phyloP scores from a whole-genome alignment of 73 alveolate genomes.

The Symbiodinium natans region DNA sequence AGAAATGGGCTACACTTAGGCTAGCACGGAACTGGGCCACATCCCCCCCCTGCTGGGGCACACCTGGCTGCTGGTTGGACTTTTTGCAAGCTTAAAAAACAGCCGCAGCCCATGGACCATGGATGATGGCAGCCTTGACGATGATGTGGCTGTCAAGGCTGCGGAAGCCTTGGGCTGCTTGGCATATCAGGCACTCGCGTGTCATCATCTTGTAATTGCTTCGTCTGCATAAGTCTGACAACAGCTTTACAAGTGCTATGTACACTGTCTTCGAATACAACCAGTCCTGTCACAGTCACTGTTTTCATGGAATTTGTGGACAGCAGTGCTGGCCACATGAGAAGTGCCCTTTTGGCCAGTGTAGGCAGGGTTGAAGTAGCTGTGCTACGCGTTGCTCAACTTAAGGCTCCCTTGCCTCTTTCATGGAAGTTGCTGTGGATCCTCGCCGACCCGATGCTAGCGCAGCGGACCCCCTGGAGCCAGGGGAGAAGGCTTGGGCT shows the following conservation, averaged over 20 bases:
- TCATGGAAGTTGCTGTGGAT: slow-evolving; percentile 15
- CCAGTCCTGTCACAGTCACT: background rate
- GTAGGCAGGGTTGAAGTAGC: no score
- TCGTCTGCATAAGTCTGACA: background rate
- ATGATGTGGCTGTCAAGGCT: slow-evolving; percentile 66
- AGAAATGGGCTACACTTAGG: no score
- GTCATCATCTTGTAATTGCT: background rate
- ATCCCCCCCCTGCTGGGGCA: no score
- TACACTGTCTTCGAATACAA: no score
- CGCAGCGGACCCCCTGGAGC: background rate
- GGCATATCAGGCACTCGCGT: no score
- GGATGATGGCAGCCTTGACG: slow-evolving; percentile 21
- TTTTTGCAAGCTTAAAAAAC: no score
- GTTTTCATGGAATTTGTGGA: slow-evolving; percentile 4
- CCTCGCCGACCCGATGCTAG: background rate
- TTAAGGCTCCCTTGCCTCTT: slow-evolving; percentile 5
- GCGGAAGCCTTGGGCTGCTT: slow-evolving; percentile 38
- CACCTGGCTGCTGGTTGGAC: background rate
- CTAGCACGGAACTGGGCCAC: no score
- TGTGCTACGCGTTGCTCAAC: no score
- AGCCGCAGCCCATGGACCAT: background rate
- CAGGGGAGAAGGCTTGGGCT: background rate
- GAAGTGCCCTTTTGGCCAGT: background rate
- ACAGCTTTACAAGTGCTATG: no score
- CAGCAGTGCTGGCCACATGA: background rate